Evolutionary conservation across 306 rosid species (phyloP).

Genomic region (Cucumis melo): DNA sequence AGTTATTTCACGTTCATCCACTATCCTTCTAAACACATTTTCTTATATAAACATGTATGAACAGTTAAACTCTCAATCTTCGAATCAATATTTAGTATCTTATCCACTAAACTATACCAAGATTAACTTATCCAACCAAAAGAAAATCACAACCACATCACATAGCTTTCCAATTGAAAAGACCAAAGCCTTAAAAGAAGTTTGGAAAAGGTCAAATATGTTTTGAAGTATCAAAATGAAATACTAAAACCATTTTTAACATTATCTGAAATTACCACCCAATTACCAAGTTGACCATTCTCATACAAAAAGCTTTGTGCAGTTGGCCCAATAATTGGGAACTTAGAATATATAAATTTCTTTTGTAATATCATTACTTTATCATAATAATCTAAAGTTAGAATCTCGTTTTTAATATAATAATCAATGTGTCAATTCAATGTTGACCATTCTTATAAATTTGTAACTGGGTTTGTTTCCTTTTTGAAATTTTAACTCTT

Average conservation of each 20-base stretch:
- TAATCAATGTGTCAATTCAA: background rate
- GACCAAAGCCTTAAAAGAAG: background rate
- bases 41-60: too few species aligned
- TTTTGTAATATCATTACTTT: too few species aligned
- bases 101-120: background rate
- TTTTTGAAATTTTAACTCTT: too few species aligned
- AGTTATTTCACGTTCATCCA: too few species aligned
- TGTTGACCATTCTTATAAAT: background rate
- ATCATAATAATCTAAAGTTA: background rate
- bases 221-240: background rate
- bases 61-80: too few species aligned
- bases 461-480: too few species aligned
- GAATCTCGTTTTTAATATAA: background rate
- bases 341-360: too few species aligned
- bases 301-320: background rate
- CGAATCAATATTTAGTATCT: too few species aligned
- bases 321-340: background rate
- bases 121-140: too few species aligned
- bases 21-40: too few species aligned
- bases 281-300: background rate
- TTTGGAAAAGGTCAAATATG: background rate
- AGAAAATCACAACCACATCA: background rate
- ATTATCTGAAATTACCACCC: background rate
- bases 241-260: background rate
- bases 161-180: background rate